A percentile compares a stretch with the other conserved stretches of the same genome.
phyloP scores from a whole-genome alignment of 2,329 filamentous ascomycete species.

The Thielaviopsis populi region DNA sequence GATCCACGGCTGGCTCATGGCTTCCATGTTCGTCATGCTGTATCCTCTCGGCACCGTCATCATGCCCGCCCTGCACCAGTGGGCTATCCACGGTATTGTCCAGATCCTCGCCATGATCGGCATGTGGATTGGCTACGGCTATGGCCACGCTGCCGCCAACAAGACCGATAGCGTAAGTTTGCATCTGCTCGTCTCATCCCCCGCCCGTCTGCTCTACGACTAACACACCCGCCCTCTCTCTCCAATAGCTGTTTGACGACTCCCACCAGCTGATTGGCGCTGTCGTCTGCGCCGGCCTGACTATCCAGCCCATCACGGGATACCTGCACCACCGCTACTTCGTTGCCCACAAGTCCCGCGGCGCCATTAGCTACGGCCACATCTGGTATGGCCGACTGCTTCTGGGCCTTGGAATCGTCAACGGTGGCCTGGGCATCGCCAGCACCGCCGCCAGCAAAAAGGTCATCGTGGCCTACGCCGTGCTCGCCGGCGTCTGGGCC shows the following conservation, averaged over 20 bases:
- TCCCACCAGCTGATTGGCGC: conserved; percentile 43
- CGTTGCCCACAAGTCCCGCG: conserved; percentile 32
- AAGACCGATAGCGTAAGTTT: conserved; percentile 30
- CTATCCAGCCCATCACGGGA: conserved; percentile 44
- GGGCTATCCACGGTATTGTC: conserved; percentile 41
- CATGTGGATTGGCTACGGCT: conserved; percentile 45
- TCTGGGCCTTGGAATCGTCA: conserved; percentile 44
- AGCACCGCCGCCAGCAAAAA: conserved; percentile 29
- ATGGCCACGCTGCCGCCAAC: conserved; percentile 37
- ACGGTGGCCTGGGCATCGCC: conserved; percentile 46
- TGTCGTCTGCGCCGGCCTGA: conserved; percentile 37
- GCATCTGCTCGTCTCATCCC: conserved; percentile 9
- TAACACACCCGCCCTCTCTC: background rate
- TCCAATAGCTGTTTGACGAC: conserved; percentile 28
- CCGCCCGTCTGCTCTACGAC: background rate
- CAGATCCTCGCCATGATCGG: conserved; percentile 39
- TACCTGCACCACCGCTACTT: conserved; percentile 42
- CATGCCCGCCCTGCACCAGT: conserved; percentile 44
- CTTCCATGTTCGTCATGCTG: conserved; percentile 40
- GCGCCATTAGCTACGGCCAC: conserved; percentile 39
- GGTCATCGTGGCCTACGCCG: conserved; percentile 39
- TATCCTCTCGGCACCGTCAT: conserved; percentile 46
- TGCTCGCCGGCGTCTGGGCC: conserved; percentile 37
- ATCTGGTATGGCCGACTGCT: conserved; percentile 47
- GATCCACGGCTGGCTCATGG: conserved; percentile 46